phyloP scores from a whole-genome alignment of 164 flowering plant genomes.

The Saururus chinensis region DNA sequence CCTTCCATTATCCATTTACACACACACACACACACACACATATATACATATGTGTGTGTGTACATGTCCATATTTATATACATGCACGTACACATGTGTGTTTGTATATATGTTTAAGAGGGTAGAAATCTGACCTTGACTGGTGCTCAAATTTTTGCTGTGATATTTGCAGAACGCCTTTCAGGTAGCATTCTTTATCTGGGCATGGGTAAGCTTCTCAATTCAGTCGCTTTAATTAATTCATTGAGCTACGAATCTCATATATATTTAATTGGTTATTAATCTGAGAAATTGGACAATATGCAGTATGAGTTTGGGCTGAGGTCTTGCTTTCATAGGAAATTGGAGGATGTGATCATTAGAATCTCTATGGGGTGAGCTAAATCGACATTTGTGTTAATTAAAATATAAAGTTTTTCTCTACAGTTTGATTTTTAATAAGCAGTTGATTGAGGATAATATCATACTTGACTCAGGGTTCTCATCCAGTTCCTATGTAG shows the following conservation, averaged over 20 bases:
- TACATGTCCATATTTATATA: no score
- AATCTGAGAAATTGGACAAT: background rate
- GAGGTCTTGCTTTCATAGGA: constrained; percentile 55
- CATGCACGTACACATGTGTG: no score
- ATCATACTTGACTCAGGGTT: constrained; percentile 19
- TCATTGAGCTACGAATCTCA: background rate
- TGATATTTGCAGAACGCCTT: constrained; percentile 57
- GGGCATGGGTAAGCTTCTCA: constrained; percentile 54
- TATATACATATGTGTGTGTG: no score
- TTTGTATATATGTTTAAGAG: background rate
- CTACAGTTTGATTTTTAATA: background rate
- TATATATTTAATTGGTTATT: no score
- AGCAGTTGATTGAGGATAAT: background rate
- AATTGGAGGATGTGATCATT: constrained; percentile 35
- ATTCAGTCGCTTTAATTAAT: no score
- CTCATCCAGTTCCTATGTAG: constrained; percentile 55
- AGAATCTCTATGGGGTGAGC: constrained; percentile 68
- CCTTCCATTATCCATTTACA: background rate
- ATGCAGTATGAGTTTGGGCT: constrained; percentile 55
- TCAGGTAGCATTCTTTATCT: constrained; percentile 74
- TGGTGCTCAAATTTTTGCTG: background rate
- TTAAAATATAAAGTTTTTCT: background rate
- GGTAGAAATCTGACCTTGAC: background rate
- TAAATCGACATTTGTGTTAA: background rate
- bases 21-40: no score